Percentiles rank a stretch among this genome's conserved stretches.
Evolutionary conservation across 805 yeast genomes (phyloP).

Genomic region (baker's yeast (Saccharomyces cerevisiae)): DNA sequence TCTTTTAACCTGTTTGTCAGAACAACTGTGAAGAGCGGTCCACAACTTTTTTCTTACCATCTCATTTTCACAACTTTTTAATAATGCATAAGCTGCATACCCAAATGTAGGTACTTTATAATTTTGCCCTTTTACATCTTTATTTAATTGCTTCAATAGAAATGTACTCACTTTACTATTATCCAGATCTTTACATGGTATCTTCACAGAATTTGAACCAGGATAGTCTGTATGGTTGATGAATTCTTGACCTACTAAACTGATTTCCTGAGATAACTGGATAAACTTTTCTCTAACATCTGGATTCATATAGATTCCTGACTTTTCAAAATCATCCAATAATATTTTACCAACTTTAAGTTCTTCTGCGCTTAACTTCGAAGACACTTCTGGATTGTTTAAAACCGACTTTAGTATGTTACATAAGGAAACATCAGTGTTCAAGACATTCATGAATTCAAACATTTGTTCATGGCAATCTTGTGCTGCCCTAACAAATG

Average conservation of each 20-base stretch:
- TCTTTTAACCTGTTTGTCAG: slow-evolving; percentile 50
- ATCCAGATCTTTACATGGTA: slow-evolving; percentile 15
- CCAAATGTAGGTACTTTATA: slow-evolving; percentile 54
- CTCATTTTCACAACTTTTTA: slow-evolving; percentile 50
- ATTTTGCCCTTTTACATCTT: slow-evolving; percentile 34
- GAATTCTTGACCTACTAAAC: slow-evolving; percentile 74
- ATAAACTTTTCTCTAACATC: slow-evolving; percentile 63
- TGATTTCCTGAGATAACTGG: slow-evolving; percentile 68
- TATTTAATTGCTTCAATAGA: slow-evolving; percentile 24
- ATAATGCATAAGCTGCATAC: slow-evolving; percentile 52
- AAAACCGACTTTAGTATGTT: slow-evolving; percentile 50
- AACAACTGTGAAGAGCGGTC: slow-evolving; percentile 62
- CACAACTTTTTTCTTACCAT: slow-evolving; percentile 60
- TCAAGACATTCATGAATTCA: slow-evolving; percentile 86
- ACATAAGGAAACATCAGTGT: slow-evolving; percentile 72
- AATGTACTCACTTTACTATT: slow-evolving; percentile 11
- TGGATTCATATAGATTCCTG: slow-evolving; percentile 77
- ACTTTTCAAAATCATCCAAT: slow-evolving; percentile 76
- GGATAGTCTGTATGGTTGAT: slow-evolving; percentile 25
- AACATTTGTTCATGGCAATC: slow-evolving; percentile 80
- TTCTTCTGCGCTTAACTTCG: slow-evolving; percentile 60
- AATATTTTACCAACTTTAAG: slow-evolving; percentile 72
- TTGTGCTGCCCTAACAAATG: slow-evolving; percentile 75
- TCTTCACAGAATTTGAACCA: slow-evolving; percentile 17
- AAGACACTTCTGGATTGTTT: slow-evolving; percentile 24